Percentiles rank a stretch among this genome's conserved stretches.
Evolutionary conservation across 2,329 filamentous ascomycete species (phyloP).

Genomic region (Clarireedia hainanense): DNA sequence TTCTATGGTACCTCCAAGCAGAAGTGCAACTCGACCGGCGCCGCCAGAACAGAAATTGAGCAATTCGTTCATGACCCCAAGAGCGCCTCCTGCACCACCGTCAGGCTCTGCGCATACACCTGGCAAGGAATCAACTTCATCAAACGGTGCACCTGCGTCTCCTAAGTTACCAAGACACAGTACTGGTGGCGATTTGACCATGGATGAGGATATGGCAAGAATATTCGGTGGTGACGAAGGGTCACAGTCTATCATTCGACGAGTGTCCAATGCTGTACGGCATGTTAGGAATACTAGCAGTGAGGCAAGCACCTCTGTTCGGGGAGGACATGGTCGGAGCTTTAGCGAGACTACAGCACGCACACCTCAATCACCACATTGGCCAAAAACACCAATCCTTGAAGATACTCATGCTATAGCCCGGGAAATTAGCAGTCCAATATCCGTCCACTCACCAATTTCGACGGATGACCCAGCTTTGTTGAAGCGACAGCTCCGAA

Average conservation of each 20-base stretch:
- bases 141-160: constrained; percentile 36
- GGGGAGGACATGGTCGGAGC: constrained; percentile 50
- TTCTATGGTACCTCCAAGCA: constrained; percentile 20
- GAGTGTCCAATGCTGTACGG: constrained; percentile 87
- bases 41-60: constrained; percentile 35
- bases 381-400: constrained; percentile 57
- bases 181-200: constrained; percentile 76
- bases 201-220: constrained; percentile 93
- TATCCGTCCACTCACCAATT: constrained; percentile 51
- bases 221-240: constrained; percentile 71
- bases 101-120: constrained; percentile 5
- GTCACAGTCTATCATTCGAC: constrained; percentile 72
- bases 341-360: constrained; percentile 62
- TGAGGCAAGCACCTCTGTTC: constrained; percentile 41
- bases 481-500: constrained; percentile 68
- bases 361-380: constrained; percentile 56
- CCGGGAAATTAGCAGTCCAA: constrained; percentile 65
- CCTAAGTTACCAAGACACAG: constrained; percentile 68
- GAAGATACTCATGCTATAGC: constrained; percentile 43
- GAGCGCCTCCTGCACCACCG: constrained; percentile 28
- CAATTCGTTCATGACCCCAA: constrained; percentile 29
- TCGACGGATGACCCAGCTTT: constrained; percentile 55
- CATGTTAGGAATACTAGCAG: constrained; percentile 80
- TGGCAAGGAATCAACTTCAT: constrained; percentile 38
- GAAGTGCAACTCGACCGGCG: constrained; percentile 29